Evolutionary conservation across 148 eudicot genomes (phyloP).

Genomic region (Diospyros kaki): DNA sequence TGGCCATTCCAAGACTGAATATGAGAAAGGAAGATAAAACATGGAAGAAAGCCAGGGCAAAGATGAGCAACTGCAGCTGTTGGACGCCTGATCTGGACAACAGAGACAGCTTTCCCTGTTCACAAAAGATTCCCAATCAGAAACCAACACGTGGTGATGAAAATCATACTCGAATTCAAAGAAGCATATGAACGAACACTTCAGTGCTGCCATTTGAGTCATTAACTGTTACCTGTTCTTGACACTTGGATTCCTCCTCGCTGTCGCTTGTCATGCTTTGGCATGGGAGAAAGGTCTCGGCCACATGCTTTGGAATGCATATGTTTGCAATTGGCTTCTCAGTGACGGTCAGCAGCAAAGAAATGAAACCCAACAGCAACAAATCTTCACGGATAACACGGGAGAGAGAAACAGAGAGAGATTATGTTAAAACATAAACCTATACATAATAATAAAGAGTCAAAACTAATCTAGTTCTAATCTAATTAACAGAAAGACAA

Average conservation of each 20-base stretch:
- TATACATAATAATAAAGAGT: too few species aligned
- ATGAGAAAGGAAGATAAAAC: constrained; percentile 12
- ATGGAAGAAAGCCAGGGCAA: constrained; percentile 14
- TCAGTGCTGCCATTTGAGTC: not conserved
- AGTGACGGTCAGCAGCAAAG: constrained; percentile 28
- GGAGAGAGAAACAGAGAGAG: not conserved
- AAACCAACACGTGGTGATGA: not conserved
- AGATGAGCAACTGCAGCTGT: constrained; percentile 36
- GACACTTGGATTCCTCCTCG: constrained; percentile 33
- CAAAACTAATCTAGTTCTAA: too few species aligned
- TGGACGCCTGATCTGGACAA: constrained; percentile 36
- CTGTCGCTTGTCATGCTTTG: constrained; percentile 10
- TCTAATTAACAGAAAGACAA: not conserved
- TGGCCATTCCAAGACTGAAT: constrained; percentile 25
- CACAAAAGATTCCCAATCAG: not conserved
- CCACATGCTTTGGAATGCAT: constrained; percentile 25
- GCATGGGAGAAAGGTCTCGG: constrained; percentile 38
- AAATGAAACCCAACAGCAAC: constrained; percentile 45
- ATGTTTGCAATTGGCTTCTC: constrained; percentile 31
- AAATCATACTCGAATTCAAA: not conserved
- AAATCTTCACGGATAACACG: constrained; percentile 23
- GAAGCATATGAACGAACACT: too few species aligned
- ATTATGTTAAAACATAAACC: not conserved
- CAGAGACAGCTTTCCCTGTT: constrained; percentile 39
- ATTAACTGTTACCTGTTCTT: constrained; percentile 21